Base-by-base conservation (phyloP, 2,329 filamentous ascomycete genomes). In the Apiospora kogelbergensis region DNA sequence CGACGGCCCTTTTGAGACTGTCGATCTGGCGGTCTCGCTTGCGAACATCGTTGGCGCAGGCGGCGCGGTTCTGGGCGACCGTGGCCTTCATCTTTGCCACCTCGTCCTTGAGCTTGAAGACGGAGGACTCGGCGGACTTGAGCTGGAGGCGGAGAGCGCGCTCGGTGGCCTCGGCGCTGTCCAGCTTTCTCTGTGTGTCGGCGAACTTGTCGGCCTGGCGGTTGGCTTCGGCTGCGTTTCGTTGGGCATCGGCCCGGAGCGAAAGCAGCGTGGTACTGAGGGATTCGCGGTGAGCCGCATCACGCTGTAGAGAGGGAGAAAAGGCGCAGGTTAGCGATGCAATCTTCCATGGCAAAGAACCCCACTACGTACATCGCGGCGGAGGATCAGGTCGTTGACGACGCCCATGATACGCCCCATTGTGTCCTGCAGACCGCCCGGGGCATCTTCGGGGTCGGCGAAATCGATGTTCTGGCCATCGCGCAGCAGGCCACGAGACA, bases 321-420 rank as follows among this genome's bases (percentile, higher is more conserved):
- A 71, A 67, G 40, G 40, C 40, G 40, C 48, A 67, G 24, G 20
- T 60, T 37, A 60, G 53, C 10, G 30, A 60, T 37, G 26, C 30
- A 13, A n/a, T 57, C 48, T 42, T 42, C 40, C 15, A 57, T 33
- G 15, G 48, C 9, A 33, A 17, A n/a, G 24, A 33, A 6, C 24
- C 26, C 48, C 48, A 4, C 48, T 57, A 65, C 90, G 75, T 84
- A 97, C 94, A 79, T 99, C 96, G 84, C 95, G 89, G 73, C 95
- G 89, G 70, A 98, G 80, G 70, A 99, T 93, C 74, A 99, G 82
- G 78, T 99, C 96, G 80, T 99, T 97, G 65, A 99, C 90, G 30
- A 99, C 87, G 77, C 95, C 93, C 82, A 99, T 97, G 74, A 98
- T 91, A 73, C 90, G 89, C 24, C 92, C 91, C 90, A 96, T 95